Evolutionary conservation across 192 early-diverging fungal species (phyloP).

Genomic region (Coemansia sp.): DNA sequence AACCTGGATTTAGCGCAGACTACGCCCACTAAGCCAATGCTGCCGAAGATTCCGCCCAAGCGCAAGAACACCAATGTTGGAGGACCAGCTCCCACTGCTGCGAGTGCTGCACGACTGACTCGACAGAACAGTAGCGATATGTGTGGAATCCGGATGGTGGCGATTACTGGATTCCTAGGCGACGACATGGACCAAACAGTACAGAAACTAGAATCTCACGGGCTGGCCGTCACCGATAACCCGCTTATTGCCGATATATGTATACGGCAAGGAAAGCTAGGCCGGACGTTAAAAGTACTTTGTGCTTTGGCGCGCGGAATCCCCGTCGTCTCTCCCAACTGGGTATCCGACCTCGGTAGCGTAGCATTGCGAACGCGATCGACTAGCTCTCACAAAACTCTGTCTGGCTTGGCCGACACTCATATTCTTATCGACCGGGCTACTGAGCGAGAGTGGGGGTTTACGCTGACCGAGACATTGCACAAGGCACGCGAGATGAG

Average conservation of each 20-base stretch:
- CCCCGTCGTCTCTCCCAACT: slow-evolving; percentile 27
- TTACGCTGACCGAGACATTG: slow-evolving; percentile 27
- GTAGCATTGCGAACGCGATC: not conserved
- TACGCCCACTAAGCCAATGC: not conserved
- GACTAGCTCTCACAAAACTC: not conserved
- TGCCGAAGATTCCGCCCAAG: not conserved
- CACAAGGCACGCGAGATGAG: slow-evolving; percentile 8
- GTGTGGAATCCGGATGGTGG: slow-evolving; percentile 7
- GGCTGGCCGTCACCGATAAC: slow-evolving; percentile 28
- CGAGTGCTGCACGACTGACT: not conserved
- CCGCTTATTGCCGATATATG: slow-evolving; percentile 38
- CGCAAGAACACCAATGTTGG: not conserved
- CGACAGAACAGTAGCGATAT: not conserved
- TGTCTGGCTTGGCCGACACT: not conserved
- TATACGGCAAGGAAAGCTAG: slow-evolving; percentile 29
- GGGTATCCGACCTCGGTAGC: slow-evolving; percentile 10
- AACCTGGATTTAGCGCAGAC: slow-evolving; percentile 2
- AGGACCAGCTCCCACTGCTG: not conserved
- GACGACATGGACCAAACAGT: slow-evolving; percentile 10
- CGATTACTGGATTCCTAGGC: slow-evolving; percentile 25
- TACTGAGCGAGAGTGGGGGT: slow-evolving; percentile 42
- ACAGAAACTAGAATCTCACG: slow-evolving; percentile 7
- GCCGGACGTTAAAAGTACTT: slow-evolving; percentile 50
- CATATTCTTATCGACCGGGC: slow-evolving; percentile 23
- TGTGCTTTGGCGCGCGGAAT: slow-evolving; percentile 47